Evolutionary conservation across 176 grass and related monocot species (phyloP), one percentile per base, ranked within the genome.

Genomic region (Canna indica): DNA sequence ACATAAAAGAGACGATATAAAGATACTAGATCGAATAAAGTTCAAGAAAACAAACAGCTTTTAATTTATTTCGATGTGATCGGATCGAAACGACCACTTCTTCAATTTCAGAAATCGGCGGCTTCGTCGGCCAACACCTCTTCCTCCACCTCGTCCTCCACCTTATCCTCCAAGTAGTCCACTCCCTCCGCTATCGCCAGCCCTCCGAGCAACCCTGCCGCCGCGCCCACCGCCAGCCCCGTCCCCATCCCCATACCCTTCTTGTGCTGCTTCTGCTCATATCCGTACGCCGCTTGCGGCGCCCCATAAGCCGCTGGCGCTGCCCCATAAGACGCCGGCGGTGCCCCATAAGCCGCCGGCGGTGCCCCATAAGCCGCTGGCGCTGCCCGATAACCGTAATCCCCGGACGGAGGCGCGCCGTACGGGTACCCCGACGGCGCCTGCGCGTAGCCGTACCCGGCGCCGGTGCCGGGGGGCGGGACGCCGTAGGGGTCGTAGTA

Each of bases 81-180:
- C 17, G 27, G 28, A 31, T 24, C 58, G 15, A 24, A 9, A 22
- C n/a, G 13, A 1, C 1, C 8, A 3, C 42, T 48, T 70, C 46
- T 38, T 12, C 12, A 39, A 6, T 70, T 3, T 14, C 81, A 70
- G 36, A 16, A 73, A 33, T 47, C 79, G 4, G 73, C 63, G n/a
- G 48, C 80, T 30, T 75, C 24, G 57, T 90, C 69, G 35, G 80
- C 81, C 76, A 90, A 83, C 29, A 95, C 86, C 76, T 31, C 80
- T 13, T 95, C 90, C 35, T 78, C 70, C 31, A 58, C 90, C 24
- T 38, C 20, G 1, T 95, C 90, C 52, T 80, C 86, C 32, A 95
- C 38, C 83, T 95, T 95, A 71, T 95, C 5, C 73, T 90, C 90
- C 57, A 95, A 24, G 67, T 82, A 94, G 81, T 85, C 87, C 9